Percentiles rank a stretch among this genome's conserved stretches.
Conservation (phyloP, 352 stramenopile species). For the Globisporangium echinulatum region DNA sequence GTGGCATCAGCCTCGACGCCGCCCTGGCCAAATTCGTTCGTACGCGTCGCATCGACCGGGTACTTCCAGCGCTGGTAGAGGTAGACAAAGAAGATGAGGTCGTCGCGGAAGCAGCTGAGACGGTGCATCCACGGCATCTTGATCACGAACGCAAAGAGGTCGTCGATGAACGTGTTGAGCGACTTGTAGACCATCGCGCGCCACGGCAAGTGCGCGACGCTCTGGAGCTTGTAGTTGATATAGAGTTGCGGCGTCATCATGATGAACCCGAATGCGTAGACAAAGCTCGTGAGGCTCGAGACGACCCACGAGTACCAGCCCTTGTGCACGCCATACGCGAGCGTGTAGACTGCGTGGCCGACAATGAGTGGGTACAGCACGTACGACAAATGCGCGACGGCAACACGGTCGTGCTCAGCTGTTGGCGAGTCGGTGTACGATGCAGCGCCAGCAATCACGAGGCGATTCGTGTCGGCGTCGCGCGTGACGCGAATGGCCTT, state of each 20-base stretch:
- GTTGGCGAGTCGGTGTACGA: slow-evolving; percentile 81
- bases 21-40: slow-evolving; percentile 92
- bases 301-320: slow-evolving; percentile 98
- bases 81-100: slow-evolving; percentile 99
- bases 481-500: slow-evolving; percentile 86
- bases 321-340: slow-evolving; percentile 91
- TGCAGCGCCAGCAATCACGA: slow-evolving; percentile 74
- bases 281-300: slow-evolving; percentile 94
- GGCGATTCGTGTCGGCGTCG: slow-evolving; percentile 66
- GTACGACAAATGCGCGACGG: slow-evolving; percentile 77
- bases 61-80: slow-evolving; percentile 99
- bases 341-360: slow-evolving; percentile 92
- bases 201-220: slow-evolving; percentile 94
- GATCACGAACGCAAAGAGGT: slow-evolving; percentile 97
- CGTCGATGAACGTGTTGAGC: slow-evolving; percentile 98
- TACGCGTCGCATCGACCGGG: slow-evolving; percentile 86
- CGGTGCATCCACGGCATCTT: slow-evolving; percentile 98
- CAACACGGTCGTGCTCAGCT: slow-evolving; percentile 78
- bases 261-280: slow-evolving; percentile 99
- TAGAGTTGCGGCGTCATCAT: slow-evolving; percentile 98
- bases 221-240: slow-evolving; percentile 99
- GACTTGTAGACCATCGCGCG: slow-evolving; percentile 98
- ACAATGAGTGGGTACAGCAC: slow-evolving; percentile 88
- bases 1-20: slow-evolving; percentile 18
- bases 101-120: slow-evolving; percentile 97